Evolutionary conservation across 2,329 filamentous ascomycete genomes (phyloP), one percentile per base, ranked within the genome.

Genomic region (Achaetomium macrosporum): DNA sequence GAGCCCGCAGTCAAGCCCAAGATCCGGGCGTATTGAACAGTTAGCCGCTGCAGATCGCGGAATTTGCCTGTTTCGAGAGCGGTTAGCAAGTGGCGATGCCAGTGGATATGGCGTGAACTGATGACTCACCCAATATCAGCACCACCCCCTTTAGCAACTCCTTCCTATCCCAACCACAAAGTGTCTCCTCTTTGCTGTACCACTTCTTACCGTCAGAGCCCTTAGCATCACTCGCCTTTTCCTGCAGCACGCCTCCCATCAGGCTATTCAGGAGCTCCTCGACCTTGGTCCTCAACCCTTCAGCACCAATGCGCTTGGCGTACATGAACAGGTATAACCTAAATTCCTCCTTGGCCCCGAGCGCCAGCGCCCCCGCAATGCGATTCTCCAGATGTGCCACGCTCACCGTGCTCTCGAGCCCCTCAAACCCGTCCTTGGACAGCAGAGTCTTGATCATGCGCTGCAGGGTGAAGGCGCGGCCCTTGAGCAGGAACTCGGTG

Each of bases 291-390:
- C 86, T 83, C 47, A 92, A 74, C 0, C 90, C 90, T 68, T 99
- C 95, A 0, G 90, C 90, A 1, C 93, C 93, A 6, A 99, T 81
- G 0, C 93, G 84, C 73, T 96, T 97, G 3, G 91, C 92, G 65
- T 99, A 99, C 90, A 97, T 97, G 64, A 90, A 87, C n/a, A 99
- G 74, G 65, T 97, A 97, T 1, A 96, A 76, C 53, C 90, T 83
- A 72, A 97, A 99, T 67, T 99, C 93, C 54, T 97, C 91, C 62
- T 84, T 87, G 0, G 93, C 87, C 3, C 87, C 88, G 1, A 99
- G 74, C 55, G 89, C 86, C 65, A 95, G 73, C 0, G 93, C 89
- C 4, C 90, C 95, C 2, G 93, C 92, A 42, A 99, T 85, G 37
- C 95, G 83, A 64, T 96, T 97, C 69, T 99, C 93, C 12, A 99